A percentile compares a stretch with the other conserved stretches of the same genome.
Conservation (phyloP, 805 yeast species). For the Metschnikowia rubicola region DNA sequence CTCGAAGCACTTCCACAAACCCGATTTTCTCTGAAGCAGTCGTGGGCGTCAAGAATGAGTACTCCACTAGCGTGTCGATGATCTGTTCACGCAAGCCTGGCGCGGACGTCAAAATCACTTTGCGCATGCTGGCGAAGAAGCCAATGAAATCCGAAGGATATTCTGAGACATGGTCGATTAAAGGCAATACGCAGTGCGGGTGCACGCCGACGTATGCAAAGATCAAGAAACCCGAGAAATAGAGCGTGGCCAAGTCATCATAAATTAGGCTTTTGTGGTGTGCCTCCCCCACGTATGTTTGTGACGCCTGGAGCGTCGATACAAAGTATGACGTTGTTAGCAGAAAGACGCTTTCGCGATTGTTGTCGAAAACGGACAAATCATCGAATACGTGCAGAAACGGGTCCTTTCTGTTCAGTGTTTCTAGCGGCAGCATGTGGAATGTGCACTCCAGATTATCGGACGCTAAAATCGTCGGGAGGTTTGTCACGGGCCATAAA, state of each 20-base stretch:
- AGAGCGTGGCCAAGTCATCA: conserved; percentile 7
- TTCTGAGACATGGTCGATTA: conserved; percentile 22
- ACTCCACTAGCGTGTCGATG: conserved; percentile 5
- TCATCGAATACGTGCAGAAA: conserved; percentile 12
- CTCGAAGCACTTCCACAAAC: conserved; percentile 7
- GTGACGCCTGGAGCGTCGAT: conserved; percentile 13
- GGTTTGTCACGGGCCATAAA: conserved; percentile 24
- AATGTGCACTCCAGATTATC: conserved; percentile 4
- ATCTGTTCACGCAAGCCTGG: conserved; percentile 5
- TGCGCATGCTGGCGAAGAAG: conserved; percentile 8
- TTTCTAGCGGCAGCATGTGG: not conserved
- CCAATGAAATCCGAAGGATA: conserved; percentile 22
- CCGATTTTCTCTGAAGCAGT: conserved; percentile 3
- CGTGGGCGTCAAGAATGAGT: conserved; percentile 1
- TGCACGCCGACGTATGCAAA: conserved; percentile 32
- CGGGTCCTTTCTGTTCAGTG: not conserved
- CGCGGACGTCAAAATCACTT: conserved; percentile 2
- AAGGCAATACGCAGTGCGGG: conserved; percentile 28
- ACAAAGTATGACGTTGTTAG: conserved; percentile 25
- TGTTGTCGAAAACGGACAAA: conserved; percentile 6
- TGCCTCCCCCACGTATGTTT: conserved; percentile 3
- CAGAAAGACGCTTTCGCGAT: conserved; percentile 15
- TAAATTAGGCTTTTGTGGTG: not conserved
- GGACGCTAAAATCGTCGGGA: conserved; percentile 8
- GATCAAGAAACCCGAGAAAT: conserved; percentile 19